phyloP scores from a whole-genome alignment of 176 grass and related monocot genomes.

The Saccharum spontaneum region DNA sequence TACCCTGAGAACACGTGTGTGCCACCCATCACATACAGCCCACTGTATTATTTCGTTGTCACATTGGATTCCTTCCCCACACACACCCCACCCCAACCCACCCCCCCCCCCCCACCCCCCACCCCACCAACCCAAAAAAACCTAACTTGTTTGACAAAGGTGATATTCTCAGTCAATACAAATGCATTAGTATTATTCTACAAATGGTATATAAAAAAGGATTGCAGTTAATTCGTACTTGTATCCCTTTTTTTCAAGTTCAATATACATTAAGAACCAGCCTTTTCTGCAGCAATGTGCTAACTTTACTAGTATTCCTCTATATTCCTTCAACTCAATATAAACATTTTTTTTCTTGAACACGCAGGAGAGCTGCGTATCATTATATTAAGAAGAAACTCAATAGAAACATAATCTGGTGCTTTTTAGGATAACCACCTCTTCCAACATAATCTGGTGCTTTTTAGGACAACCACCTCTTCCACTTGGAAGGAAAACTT shows the following conservation, averaged over 20 bases:
- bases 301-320: not conserved
- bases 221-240: not conserved
- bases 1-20: not conserved
- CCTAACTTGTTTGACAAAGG: too few species aligned
- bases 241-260: not conserved
- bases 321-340: not conserved
- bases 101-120: too few species aligned
- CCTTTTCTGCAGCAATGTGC: not conserved
- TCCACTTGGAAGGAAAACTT: slow-evolving; percentile 1
- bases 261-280: not conserved
- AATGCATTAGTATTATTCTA: not conserved
- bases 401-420: not conserved
- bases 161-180: not conserved
- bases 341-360: not conserved
- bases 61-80: too few species aligned
- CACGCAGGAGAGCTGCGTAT: too few species aligned
- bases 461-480: not conserved
- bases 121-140: too few species aligned
- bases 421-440: not conserved
- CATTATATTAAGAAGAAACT: not conserved
- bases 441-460: not conserved
- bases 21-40: not conserved
- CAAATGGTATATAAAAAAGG: not conserved
- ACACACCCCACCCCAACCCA: too few species aligned
- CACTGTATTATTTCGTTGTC: too few species aligned